Base-by-base conservation (phyloP, 768 basidiomycete genomes). In the Mycena latifolia region DNA sequence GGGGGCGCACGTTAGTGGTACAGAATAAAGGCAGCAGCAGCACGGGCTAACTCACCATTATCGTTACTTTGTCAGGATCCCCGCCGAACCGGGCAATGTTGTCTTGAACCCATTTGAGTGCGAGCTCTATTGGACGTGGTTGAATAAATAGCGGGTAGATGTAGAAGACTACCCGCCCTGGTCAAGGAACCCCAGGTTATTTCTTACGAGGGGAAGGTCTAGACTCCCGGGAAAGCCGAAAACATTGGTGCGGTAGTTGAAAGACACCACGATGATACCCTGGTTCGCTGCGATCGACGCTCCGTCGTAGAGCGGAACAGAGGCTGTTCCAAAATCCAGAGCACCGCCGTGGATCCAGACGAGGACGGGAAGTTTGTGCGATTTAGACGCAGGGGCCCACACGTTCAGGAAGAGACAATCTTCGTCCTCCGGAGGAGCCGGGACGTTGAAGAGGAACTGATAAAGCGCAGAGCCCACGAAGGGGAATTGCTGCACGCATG, bases 41-140 rank as follows among this genome's bases (percentile, higher is more conserved):
- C 3, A n/a, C n/a, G n/a, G n/a, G n/a, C n/a, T n/a, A 8, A 31
- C 39, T 20, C 10, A 63, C 73, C 69, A 75, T 74, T 14, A 77
- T 69, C 17, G 78, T 79, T 0, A 79, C 77, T 71, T 77, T 70
- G 15, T 17, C 60, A 4, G 74, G 74, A 57, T 78, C 82, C n/a
- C n/a, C n/a, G n/a, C n/a, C n/a, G n/a, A n/a, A n/a, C n/a, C n/a
- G n/a, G n/a, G n/a, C n/a, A n/a, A 86, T 82, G 63, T 87, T 81
- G 46, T 77, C 69, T 58, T 84, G 82, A 0, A 86, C 79, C 85
- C 77, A 79, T n/a, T 29, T 43, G 5, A 78, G 54, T 5, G 76
- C 78, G 5, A 72, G 55, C 25, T 74, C 63, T 62, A 15, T 50
- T 55, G 9, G 17, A 24, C 15, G 17, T 35, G 29, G 15, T 52